phyloP scores from a whole-genome alignment of 2,329 filamentous ascomycete species.

The Sporothrix luriei region DNA sequence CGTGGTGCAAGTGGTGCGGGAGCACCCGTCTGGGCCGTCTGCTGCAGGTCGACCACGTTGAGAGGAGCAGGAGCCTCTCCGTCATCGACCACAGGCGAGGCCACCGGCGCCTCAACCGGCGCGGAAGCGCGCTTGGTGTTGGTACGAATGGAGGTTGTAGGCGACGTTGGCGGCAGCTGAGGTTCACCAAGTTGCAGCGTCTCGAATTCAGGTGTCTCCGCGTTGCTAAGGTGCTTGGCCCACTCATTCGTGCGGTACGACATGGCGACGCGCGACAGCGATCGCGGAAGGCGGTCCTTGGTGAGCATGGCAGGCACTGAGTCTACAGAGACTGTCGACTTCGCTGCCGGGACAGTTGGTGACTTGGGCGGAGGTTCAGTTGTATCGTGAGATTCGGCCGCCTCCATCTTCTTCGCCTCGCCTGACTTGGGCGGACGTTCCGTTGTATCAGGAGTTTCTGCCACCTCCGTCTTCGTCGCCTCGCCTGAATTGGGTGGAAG shows the following conservation, averaged over 20 bases:
- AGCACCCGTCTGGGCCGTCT: constrained; percentile 59
- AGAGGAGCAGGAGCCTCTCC: constrained; percentile 63
- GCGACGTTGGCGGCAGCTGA: constrained; percentile 29
- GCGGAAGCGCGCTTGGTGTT: background rate
- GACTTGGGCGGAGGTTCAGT: constrained; percentile 28
- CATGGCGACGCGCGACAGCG: constrained; percentile 73
- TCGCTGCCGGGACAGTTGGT: constrained; percentile 35
- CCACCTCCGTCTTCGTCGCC: background rate
- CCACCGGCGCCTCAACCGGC: background rate
- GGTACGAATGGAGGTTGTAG: constrained; percentile 1
- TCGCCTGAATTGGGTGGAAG: no score
- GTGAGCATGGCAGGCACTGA: constrained; percentile 56
- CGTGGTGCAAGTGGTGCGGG: constrained; percentile 46
- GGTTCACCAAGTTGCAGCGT: constrained; percentile 56
- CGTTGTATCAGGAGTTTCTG: background rate
- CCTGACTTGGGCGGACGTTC: no score
- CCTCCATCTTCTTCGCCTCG: background rate
- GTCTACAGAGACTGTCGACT: constrained; percentile 45
- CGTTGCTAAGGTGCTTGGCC: constrained; percentile 83
- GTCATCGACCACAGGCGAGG: constrained; percentile 29
- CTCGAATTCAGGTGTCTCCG: constrained; percentile 71
- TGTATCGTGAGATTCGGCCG: background rate
- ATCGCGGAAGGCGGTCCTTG: constrained; percentile 66
- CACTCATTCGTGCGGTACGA: constrained; percentile 93
- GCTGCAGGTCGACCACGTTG: constrained; percentile 64